Base-by-base conservation (phyloP, 805 yeast species). In the Monosporozyma yasuniensis region DNA sequence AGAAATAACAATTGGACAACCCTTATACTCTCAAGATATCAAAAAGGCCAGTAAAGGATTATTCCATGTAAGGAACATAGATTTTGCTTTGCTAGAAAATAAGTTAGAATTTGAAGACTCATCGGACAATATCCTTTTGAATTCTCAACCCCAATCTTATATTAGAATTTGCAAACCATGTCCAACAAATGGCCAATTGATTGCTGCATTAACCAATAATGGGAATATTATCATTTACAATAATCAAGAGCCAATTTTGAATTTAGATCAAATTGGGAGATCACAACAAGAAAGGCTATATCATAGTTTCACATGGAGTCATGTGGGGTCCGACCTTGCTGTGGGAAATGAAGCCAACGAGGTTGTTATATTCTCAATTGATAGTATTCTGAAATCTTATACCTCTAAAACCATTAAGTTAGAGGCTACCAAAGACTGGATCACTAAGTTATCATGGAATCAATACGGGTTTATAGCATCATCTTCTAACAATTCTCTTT, bases 141-240 rank as follows among this genome's bases (percentile, higher is more conserved):
- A 61, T 46, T 55, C 67, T 2, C 64, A 61, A 41, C 68, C 68
- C 1, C 55, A 50, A 9, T 57, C 67, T 2, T 57, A 39, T 42
- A 54, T 59, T 1, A 57, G 56, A 41, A 25, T 39, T 4, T 55
- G 60, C 46, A 48, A 50, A 45, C 60, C 62, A 12, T 59, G 63
- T 3, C 62, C 58, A n/a, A 43, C 41, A 4, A 49, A 48, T 34
- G 50, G 50, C 22, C 54, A 55, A 12, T 42, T 53, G 12, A 35
- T 63, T 18, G 66, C 67, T 5, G 57, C 60, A 1, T 34, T 64
- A 41, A 65, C 66, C 10, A 61, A 58, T 42, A 64, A 65, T 47
- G 57, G 57, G 3, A 61, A 63, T 45, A 61, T 64, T 6, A 49
- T 56, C 6, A 25, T 66, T 2, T 65, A 42, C 44, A 47, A 57